Conservation (phyloP, 2,329 filamentous ascomycete genomes). For the Lachnellula subtilissima region DNA sequence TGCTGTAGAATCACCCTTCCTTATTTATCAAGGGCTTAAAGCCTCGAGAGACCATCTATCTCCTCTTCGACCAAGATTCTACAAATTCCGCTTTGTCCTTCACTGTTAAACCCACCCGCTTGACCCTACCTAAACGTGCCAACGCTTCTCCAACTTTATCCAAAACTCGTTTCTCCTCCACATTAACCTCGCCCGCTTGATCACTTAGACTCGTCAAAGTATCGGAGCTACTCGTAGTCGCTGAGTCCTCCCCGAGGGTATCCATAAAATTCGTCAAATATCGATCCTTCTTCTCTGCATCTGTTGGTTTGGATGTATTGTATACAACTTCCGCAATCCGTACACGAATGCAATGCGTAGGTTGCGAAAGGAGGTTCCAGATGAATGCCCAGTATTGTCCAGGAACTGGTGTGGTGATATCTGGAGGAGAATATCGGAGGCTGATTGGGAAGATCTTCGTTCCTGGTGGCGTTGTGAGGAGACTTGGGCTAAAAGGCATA, state of each 20-base stretch:
- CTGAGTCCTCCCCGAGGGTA: constrained; percentile 23
- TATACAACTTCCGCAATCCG: constrained; percentile 74
- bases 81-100: constrained; percentile 81
- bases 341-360: constrained; percentile 86
- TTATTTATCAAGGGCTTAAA: too few species aligned
- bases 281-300: constrained; percentile 27
- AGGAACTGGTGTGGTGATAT: constrained; percentile 87
- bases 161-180: constrained; percentile 64
- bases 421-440: constrained; percentile 79
- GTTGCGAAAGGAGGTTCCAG: constrained; percentile 79
- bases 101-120: constrained; percentile 79
- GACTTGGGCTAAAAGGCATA: constrained; percentile 72
- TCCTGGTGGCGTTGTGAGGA: constrained; percentile 61
- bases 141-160: constrained; percentile 80
- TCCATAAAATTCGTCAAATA: constrained; percentile 32
- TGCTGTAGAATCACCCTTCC: too few species aligned
- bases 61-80: constrained; percentile 56
- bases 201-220: constrained; percentile 26
- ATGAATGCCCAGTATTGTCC: constrained; percentile 68
- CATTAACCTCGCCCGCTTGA: constrained; percentile 20
- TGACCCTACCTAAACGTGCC: constrained; percentile 81
- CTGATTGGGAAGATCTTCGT: constrained; percentile 86
- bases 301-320: constrained; percentile 40
- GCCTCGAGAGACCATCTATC: constrained; percentile 7
- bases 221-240: constrained; percentile 29